Evolutionary conservation across 768 basidiomycete genomes (phyloP).

Genomic region (Kondoa subrosea): DNA sequence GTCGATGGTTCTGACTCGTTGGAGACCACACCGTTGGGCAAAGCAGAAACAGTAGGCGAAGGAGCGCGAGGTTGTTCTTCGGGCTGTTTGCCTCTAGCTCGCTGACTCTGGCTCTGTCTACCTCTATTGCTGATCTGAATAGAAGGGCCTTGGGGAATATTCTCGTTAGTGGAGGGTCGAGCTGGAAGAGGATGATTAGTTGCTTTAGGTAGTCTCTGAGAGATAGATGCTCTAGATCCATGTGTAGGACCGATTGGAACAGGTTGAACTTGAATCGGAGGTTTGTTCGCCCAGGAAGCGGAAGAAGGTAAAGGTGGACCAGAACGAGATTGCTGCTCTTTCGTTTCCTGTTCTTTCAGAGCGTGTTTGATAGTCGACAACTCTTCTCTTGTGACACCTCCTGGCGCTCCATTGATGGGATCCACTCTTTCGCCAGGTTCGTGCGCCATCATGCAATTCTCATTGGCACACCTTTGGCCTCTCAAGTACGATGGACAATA

Average conservation of each 20-base stretch:
- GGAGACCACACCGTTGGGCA: conserved; percentile 19
- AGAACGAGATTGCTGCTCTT: not conserved
- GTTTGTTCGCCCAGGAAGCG: conserved; percentile 23
- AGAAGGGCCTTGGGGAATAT: too few relatives aligned
- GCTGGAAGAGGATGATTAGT: conserved; percentile 23
- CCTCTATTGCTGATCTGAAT: not conserved
- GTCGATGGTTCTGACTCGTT: conserved; percentile 1
- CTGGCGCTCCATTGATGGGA: conserved; percentile 29
- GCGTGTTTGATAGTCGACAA: conserved; percentile 44
- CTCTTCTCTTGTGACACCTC: conserved; percentile 75
- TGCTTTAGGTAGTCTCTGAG: conserved; percentile 20
- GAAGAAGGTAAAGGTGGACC: conserved; percentile 22
- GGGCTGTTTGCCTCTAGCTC: not conserved
- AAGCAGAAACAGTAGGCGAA: conserved; percentile 15
- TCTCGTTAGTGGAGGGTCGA: conserved; percentile 16
- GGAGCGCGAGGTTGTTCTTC: conserved; percentile 37
- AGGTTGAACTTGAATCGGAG: conserved; percentile 13
- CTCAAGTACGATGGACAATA: conserved; percentile 94
- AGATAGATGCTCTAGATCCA: not conserved
- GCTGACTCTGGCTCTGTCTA: conserved; percentile 12
- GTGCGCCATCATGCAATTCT: conserved; percentile 82
- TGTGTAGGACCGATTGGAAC: conserved; percentile 3
- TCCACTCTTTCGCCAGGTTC: conserved; percentile 99
- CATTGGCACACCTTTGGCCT: conserved; percentile 62
- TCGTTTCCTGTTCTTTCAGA: conserved; percentile 8